Percentiles rank a stretch among this genome's conserved stretches.
Evolutionary conservation across 305 asterid species (phyloP).

Genomic region (Solanum hybrid): DNA sequence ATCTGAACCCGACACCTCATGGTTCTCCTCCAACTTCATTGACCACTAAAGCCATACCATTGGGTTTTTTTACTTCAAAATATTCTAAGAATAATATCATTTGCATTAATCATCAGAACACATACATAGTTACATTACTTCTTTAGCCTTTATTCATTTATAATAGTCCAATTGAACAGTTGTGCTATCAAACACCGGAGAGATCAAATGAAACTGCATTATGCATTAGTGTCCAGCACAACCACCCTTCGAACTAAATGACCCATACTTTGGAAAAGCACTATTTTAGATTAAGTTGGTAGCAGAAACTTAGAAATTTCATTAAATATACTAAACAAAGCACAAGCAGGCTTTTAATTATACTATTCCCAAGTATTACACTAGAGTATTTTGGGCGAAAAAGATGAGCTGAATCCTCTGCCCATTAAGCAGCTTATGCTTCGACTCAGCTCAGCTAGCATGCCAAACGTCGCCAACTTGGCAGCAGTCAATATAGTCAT

Average conservation of each 20-base stretch:
- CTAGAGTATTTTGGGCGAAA: neutral
- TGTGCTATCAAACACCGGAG: neutral
- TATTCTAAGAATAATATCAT: neutral
- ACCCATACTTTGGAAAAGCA: neutral
- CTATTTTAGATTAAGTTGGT: neutral
- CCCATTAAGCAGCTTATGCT: neutral
- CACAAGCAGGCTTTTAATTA: neutral
- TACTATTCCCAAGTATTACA: neutral
- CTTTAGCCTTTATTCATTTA: neutral
- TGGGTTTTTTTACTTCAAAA: neutral
- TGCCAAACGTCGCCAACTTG: neutral
- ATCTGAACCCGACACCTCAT: neutral
- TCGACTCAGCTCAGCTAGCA: neutral
- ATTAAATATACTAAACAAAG: neutral
- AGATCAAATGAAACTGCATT: neutral
- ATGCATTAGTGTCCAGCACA: neutral
- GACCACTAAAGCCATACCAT: neutral
- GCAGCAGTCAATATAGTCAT: neutral
- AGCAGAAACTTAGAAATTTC: neutral
- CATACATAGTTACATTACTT: neutral
- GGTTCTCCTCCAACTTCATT: neutral
- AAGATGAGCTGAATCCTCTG: neutral
- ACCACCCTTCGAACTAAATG: neutral
- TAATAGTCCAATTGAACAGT: neutral
- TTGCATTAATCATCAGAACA: neutral